Base-by-base conservation (phyloP, 2,329 filamentous ascomycete species). In the Raffaelea arxii region DNA sequence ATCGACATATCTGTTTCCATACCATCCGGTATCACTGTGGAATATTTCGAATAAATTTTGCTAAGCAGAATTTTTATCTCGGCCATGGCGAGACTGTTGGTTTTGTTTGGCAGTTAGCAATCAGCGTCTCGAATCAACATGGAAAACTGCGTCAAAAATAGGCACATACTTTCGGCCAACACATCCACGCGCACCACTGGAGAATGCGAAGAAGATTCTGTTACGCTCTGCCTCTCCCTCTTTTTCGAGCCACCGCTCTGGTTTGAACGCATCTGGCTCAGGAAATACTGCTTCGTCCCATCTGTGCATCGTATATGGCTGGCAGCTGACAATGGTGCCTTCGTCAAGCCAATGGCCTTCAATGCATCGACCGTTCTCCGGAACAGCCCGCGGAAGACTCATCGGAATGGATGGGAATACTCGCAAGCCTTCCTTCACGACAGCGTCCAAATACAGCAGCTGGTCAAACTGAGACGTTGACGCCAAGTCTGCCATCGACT, bases 241-340 rank as follows among this genome's bases (percentile, higher is more conserved):
- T 9, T 75, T 72, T 14, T 75, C 78, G 54, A 95, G 76, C 90
- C 90, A 96, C 54, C 90, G 75, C 46, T 90, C 85, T 0, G 90
- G 90, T 40, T 81, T 71, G 57, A 89, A 96, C 6, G 62, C 65
- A 49, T 94, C 84, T 0, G 88, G 84, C 37, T 88, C 74, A 1
- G 83, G 79, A 60, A 92, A 97, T 1, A 87, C 82, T 45, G 80
- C 73, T 14, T 65, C 60, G 51, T 82, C 74, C 44, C 78, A 66
- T 14, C 72, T 70, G 51, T 82, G 75, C 36, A 80, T 66, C 7
- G 77, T 80, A 56, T 73, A 77, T 1, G 78, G 72, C 59, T 82
- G 78, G 51, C 72, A 75, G 56, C 77, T 79, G 41, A 80, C 77
- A 37, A 78, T 69, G 0, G 75, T 74, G 4, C 66, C 64, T 27